Base-by-base conservation (phyloP, 2,329 filamentous ascomycete species). In the Cladophialophora bantiana region DNA sequence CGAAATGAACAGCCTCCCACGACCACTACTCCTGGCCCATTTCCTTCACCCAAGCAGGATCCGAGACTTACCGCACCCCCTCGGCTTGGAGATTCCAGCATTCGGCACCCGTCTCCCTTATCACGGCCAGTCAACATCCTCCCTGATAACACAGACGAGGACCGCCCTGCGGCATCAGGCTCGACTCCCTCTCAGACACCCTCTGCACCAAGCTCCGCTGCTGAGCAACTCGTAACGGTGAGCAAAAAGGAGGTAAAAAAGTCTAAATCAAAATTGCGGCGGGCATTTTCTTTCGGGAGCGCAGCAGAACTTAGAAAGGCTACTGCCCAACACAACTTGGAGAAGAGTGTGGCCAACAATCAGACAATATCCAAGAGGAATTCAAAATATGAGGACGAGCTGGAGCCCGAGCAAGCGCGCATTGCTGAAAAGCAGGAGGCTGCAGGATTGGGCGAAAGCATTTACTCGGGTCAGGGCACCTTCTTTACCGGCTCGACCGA, bases 221-320 rank as follows among this genome's bases (percentile, higher is more conserved):
- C 91, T 13, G 90, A 93, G 77, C 93, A 96, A 65, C 85, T 98
- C 45, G 89, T 91, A 54, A 93, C 94, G n/a, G 84, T 98, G 64
- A 94, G 90, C 68, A 91, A 94, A 72, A 94, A 91, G 76, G 92
- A 92, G 62, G 91, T 88, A 76, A 86, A 89, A 70, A 93, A 93
- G 76, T 93, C 89, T 80, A 97, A 97, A 80, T 92, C 90, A 1
- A 86, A 94, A 71, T 83, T 99, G 67, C 88, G 95, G 63, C 87
- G 95, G 73, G 95, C 95, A 0, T 97, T 99, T 75, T 99, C 95
- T 0, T 99, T 99, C 79, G 94, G 95, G 58, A 98, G 94, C 77
- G 92, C 94, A 50, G 92, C 94, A 7, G 95, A 99, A 76, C 88
- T 99, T 56, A 87, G 90, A 69, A 90, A 90, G 75, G 90, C 89